These are phyloP conservation scores for Globisporangium camurandrum DNA, from an alignment of 352 stramenopile species.

Conservation along the genomic window DNA sequence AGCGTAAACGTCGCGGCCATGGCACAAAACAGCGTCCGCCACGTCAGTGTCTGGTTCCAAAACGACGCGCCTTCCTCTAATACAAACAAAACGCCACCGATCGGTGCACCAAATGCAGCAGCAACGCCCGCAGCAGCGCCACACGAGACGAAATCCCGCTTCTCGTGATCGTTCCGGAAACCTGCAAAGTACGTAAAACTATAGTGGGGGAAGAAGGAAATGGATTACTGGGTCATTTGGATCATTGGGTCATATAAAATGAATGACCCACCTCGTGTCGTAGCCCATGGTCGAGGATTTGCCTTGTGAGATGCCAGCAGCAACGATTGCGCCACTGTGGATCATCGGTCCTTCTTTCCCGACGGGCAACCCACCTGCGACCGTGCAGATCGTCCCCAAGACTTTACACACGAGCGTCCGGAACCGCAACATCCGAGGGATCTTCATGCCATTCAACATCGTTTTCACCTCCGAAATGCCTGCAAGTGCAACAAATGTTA, in stretches of 20 bases:
- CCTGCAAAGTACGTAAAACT: constrained; percentile 86
- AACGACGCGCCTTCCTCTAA: constrained; percentile 98
- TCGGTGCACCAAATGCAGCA: constrained; percentile 95
- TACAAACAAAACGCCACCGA: constrained; percentile 96
- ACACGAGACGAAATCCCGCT: constrained; percentile 97
- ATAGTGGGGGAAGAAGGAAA: constrained; percentile 18
- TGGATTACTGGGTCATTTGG: constrained; percentile 68
- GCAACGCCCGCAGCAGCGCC: constrained; percentile 95
- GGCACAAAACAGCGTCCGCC: constrained; percentile 96
- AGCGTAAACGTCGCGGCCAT: constrained; percentile 88
- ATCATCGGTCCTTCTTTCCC: constrained; percentile 92
- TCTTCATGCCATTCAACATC: constrained; percentile 90
- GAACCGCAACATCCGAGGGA: constrained; percentile 64
- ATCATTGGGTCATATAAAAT: constrained; percentile 69
- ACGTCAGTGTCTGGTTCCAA: constrained; percentile 98
- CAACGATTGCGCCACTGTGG: constrained; percentile 90
- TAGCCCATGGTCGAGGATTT: constrained; percentile 84
- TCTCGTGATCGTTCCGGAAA: constrained; percentile 93
- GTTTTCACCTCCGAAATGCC: constrained; percentile 92
- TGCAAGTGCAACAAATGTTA: too few species aligned
- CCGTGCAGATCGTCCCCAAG: constrained; percentile 80
- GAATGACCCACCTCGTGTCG: constrained; percentile 42
- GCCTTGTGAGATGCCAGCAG: constrained; percentile 93
- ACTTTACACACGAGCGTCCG: constrained; percentile 85
- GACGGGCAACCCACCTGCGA: constrained; percentile 79